Conservation (phyloP, 148 eudicot species). For the Chenopodium formosanum region DNA sequence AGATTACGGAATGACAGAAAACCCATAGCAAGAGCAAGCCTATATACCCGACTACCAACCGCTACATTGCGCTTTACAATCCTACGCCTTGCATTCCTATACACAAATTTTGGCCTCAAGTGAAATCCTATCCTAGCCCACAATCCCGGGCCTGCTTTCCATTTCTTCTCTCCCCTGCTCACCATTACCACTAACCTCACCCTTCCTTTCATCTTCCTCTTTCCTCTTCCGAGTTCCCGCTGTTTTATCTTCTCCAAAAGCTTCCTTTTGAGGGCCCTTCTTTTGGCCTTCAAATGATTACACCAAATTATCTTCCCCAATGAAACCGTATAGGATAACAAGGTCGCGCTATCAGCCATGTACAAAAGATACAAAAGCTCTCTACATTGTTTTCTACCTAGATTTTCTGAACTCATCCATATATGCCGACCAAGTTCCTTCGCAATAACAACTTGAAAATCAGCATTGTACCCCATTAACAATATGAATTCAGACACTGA, state of each 20-base stretch:
- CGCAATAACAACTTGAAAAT: slow-evolving; percentile 37
- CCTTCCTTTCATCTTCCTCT: slow-evolving; percentile 13
- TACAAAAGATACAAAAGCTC: slow-evolving; percentile 37
- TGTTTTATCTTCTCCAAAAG: slow-evolving; percentile 20
- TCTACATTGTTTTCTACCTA: slow-evolving; percentile 36
- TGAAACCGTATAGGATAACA: slow-evolving; percentile 35
- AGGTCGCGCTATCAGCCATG: slow-evolving; percentile 35
- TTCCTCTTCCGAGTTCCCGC: slow-evolving; percentile 21
- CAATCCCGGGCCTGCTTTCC: slow-evolving; percentile 7
- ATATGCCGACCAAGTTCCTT: slow-evolving; percentile 31
- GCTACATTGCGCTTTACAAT: slow-evolving; percentile 16
- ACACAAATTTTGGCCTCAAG: slow-evolving; percentile 15
- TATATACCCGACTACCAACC: slow-evolving; percentile 35
- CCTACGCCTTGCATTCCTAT: slow-evolving; percentile 16
- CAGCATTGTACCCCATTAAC: slow-evolving; percentile 40
- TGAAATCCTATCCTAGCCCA: slow-evolving; percentile 23
- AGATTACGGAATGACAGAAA: slow-evolving; percentile 37
- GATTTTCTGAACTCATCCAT: slow-evolving; percentile 27
- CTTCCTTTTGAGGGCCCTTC: slow-evolving; percentile 19
- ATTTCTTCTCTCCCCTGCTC: slow-evolving; percentile 16
- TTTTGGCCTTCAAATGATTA: slow-evolving; percentile 30
- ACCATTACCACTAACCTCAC: slow-evolving; percentile 9
- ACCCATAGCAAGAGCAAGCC: slow-evolving; percentile 41
- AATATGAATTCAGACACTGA: slow-evolving; percentile 36
- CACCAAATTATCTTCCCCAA: slow-evolving; percentile 32